Conservation (phyloP, 2,329 filamentous ascomycete species). For the Alternaria solani region DNA sequence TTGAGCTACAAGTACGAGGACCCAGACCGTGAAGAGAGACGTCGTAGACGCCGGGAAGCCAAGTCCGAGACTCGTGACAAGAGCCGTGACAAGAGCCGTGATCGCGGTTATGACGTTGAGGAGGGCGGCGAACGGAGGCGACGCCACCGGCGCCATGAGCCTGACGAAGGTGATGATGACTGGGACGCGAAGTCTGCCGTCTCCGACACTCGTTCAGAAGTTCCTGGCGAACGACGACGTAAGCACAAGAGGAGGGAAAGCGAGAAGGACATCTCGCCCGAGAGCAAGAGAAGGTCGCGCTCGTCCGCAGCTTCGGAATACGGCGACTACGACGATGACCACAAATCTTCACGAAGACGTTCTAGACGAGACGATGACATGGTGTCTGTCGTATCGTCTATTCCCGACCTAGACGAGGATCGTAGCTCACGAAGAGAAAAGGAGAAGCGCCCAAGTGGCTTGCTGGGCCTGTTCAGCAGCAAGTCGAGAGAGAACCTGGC, state of each 20-base stretch:
- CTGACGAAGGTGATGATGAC: slow-evolving; percentile 49
- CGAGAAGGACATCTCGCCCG: slow-evolving; percentile 44
- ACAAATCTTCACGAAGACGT: slow-evolving; percentile 49
- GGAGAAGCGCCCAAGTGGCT: slow-evolving; percentile 56
- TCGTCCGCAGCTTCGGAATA: slow-evolving; percentile 52
- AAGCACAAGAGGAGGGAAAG: slow-evolving; percentile 45
- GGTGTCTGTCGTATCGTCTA: slow-evolving; percentile 52
- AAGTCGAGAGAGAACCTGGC: slow-evolving; percentile 53
- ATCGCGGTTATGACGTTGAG: slow-evolving; percentile 44
- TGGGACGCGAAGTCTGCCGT: slow-evolving; percentile 52
- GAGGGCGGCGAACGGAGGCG: slow-evolving; percentile 41
- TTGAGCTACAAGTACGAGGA: slow-evolving; percentile 39
- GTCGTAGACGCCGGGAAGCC: slow-evolving; percentile 33
- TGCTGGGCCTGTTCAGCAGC: slow-evolving; percentile 58
- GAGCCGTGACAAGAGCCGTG: slow-evolving; percentile 49
- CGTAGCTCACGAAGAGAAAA: slow-evolving; percentile 45
- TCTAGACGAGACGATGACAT: slow-evolving; percentile 56
- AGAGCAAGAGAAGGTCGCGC: slow-evolving; percentile 35
- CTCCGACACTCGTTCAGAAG: slow-evolving; percentile 49
- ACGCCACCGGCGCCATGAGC: slow-evolving; percentile 46
- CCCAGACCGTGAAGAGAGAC: slow-evolving; percentile 42
- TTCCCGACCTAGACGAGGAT: slow-evolving; percentile 53
- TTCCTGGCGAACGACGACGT: slow-evolving; percentile 44
- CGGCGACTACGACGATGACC: slow-evolving; percentile 51
- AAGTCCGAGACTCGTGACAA: slow-evolving; percentile 38